These are phyloP conservation scores for Neurospora sp. DNA, from an alignment of 2,329 filamentous ascomycete genomes.

Conservation along the genomic window DNA sequence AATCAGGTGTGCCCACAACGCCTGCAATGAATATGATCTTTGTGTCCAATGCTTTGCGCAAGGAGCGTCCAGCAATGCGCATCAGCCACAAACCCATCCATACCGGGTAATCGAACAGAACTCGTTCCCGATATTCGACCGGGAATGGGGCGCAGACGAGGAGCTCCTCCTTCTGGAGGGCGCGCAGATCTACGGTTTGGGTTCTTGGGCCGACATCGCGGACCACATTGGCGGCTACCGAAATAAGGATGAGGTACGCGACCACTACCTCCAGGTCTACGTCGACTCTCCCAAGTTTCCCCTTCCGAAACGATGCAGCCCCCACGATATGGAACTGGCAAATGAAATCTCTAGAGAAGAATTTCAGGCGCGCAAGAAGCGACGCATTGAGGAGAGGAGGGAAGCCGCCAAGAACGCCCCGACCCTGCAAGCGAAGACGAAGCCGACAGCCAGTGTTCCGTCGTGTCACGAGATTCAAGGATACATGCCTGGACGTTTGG, in stretches of 20 bases:
- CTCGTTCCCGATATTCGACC: slow-evolving; percentile 90
- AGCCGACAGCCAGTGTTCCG: slow-evolving; percentile 89
- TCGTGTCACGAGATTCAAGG: slow-evolving; percentile 97
- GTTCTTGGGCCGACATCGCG: slow-evolving; percentile 95
- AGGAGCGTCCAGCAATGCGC: slow-evolving; percentile 69
- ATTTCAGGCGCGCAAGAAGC: slow-evolving; percentile 88
- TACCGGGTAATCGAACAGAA: slow-evolving; percentile 97
- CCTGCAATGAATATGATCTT: slow-evolving; percentile 90
- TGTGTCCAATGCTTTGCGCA: slow-evolving; percentile 91
- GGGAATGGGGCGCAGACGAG: slow-evolving; percentile 95
- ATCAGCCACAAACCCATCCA: slow-evolving; percentile 77
- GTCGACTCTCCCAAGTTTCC: slow-evolving; percentile 78
- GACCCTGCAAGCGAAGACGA: slow-evolving; percentile 80
- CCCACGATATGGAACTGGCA: slow-evolving; percentile 67
- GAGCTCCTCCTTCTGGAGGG: slow-evolving; percentile 90
- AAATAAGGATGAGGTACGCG: slow-evolving; percentile 87
- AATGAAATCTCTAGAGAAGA: slow-evolving; percentile 79
- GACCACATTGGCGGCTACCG: slow-evolving; percentile 96
- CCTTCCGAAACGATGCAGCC: slow-evolving; percentile 76
- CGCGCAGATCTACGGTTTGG: slow-evolving; percentile 89
- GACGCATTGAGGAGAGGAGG: slow-evolving; percentile 83
- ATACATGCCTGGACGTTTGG: slow-evolving; percentile 94
- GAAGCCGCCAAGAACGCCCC: slow-evolving; percentile 78
- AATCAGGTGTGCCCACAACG: slow-evolving; percentile 76
- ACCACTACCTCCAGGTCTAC: slow-evolving; percentile 87